A percentile compares a stretch with the other conserved stretches of the same genome.
phyloP scores from a whole-genome alignment of 2,329 filamentous ascomycete genomes.

The Thermothelomyces thermophilus region DNA sequence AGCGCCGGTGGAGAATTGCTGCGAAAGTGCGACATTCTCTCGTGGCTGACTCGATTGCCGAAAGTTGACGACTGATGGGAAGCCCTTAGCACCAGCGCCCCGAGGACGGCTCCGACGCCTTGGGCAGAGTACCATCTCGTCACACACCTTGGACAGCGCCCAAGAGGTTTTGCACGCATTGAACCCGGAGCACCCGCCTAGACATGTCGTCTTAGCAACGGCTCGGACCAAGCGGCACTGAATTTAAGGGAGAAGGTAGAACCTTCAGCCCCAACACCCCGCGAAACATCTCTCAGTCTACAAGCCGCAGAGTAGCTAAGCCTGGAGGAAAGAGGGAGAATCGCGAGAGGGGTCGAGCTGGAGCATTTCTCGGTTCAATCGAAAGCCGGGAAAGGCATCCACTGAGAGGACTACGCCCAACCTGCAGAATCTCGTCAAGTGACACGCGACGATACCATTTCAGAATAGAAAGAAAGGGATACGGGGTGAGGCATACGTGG shows the following conservation, averaged over 20 bases:
- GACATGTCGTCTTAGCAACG: conserved; percentile 1
- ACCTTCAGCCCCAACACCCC: conserved; percentile 76
- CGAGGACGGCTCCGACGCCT: conserved; percentile 1
- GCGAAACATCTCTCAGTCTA: conserved; percentile 51
- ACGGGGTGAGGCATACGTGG: conserved; percentile 26
- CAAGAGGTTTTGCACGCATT: conserved; percentile 46
- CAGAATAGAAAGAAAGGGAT: conserved; percentile 15
- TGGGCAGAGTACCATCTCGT: conserved; percentile 59
- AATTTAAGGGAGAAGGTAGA: conserved; percentile 66
- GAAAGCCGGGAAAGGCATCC: conserved; percentile 45
- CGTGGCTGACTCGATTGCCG: conserved; percentile 69
- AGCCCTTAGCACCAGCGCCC: conserved; percentile 10
- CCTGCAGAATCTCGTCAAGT: conserved; percentile 46
- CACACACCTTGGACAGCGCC: conserved; percentile 60
- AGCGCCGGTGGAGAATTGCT: conserved; percentile 91
- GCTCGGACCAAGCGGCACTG: conserved; percentile 52
- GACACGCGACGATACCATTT: conserved; percentile 26
- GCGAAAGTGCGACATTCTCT: conserved; percentile 87
- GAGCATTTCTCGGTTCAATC: conserved; percentile 37
- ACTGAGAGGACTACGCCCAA: conserved; percentile 82
- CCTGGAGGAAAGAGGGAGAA: conserved; percentile 51
- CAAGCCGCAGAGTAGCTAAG: conserved; percentile 36
- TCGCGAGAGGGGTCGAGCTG: conserved; percentile 73
- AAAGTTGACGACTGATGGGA: conserved; percentile 61
- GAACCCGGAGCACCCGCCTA: conserved; percentile 2